Percentiles rank a stretch among this genome's conserved stretches.
phyloP scores from a whole-genome alignment of 2,329 filamentous ascomycete genomes.

The Neofusicoccum laricinum region DNA sequence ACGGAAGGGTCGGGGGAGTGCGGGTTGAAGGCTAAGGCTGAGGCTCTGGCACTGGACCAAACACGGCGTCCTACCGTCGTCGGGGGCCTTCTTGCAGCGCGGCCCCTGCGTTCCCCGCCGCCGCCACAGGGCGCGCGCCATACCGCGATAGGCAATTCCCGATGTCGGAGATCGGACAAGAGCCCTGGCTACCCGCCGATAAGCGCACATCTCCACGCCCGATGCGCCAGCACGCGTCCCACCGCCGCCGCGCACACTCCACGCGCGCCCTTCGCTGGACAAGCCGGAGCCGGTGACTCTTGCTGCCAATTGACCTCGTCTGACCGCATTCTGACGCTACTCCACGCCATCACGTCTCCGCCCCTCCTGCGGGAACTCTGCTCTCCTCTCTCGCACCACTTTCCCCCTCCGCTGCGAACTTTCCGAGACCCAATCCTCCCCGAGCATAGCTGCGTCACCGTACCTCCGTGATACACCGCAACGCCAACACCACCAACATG shows the following conservation, averaged over 20 bases:
- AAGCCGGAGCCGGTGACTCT: neutral
- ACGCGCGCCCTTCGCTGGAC: neutral
- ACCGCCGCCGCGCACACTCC: neutral
- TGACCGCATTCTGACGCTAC: neutral
- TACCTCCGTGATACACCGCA: neutral
- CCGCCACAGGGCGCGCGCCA: neutral
- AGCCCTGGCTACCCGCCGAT: conserved; percentile 6
- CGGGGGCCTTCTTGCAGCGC: too few relatives aligned
- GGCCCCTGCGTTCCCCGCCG: neutral
- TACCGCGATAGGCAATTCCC: conserved; percentile 4
- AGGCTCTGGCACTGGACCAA: neutral
- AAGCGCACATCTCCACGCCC: conserved; percentile 7
- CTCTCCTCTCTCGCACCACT: neutral
- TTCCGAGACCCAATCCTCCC: neutral
- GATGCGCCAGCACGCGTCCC: neutral
- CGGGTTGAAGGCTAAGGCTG: neutral
- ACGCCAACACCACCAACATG: neutral
- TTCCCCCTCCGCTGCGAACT: neutral
- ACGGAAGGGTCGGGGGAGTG: neutral
- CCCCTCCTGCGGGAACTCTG: neutral
- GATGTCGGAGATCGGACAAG: conserved; percentile 7
- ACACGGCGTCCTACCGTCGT: neutral
- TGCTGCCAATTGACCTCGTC: neutral
- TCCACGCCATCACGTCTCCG: too few relatives aligned
- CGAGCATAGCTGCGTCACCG: neutral